Evolutionary conservation across 768 basidiomycete species (phyloP), one percentile per base, ranked within the genome.

Genomic region (Mrakia hoshinonis): DNA sequence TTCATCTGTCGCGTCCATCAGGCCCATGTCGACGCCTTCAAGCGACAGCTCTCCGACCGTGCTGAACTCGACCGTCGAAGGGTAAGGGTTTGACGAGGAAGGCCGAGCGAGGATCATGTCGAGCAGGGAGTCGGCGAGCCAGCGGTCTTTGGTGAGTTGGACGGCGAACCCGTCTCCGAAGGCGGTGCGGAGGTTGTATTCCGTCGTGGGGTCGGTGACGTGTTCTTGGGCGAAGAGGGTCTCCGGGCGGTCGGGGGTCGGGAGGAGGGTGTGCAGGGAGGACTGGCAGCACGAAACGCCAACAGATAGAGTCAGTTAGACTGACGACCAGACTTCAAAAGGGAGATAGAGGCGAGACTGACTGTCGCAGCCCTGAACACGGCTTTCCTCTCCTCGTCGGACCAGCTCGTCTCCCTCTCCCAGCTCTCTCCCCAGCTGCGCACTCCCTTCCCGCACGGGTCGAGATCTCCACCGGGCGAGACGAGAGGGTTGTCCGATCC

Each of bases 401-500:
- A 49, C 48, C 63, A 74, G 61, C 67, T 72, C 24, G 71, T 52
- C 29, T 79, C 74, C 22, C 70, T 69, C 51, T 73, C 75, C 20
- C 78, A 66, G 39, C 79, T 67, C 70, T 77, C 78, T 49, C 79
- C 79, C 10, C 81, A 72, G 49, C 73, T 74, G 43, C 69, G 74
- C 48, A 81, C 54, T 2, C 75, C 76, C 13, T 75, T 73, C 0
- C 78, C 79, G 11, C 75, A 29, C 73, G 67, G 9, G 26, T 77
- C 72, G 13, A 75, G 76, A 49, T 54, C 73, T 91, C 90, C 75
- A 90, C 87, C 0, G 91, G 91, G 3, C 94, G 87, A 20, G 88
- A 89, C 29, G 90, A 84, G 38, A 96, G 83, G 22, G n/a, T n/a
- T n/a, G n/a, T n/a, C n/a, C n/a, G n/a, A 92, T 92, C 1, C 92